Percentiles rank a stretch among this genome's conserved stretches.
phyloP scores from a whole-genome alignment of 2,329 filamentous ascomycete genomes.

The Verticillium alfalfae region DNA sequence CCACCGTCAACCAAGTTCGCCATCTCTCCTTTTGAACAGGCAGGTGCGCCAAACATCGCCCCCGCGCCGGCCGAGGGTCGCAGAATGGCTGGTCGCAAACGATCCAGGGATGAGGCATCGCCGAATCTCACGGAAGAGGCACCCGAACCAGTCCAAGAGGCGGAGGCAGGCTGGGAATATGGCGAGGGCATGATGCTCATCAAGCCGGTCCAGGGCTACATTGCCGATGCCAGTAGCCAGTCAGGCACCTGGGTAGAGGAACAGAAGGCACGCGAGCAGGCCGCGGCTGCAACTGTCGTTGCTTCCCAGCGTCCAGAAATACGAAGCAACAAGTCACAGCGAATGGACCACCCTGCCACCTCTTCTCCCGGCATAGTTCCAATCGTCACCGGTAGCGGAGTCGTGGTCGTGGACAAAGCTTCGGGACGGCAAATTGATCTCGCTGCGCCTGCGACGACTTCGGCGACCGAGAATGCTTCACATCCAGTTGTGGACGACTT shows the following conservation, averaged over 20 bases:
- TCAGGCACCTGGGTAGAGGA: conserved; percentile 71
- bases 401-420: neutral
- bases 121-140: conserved; percentile 59
- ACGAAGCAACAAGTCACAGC: conserved; percentile 63
- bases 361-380: conserved; percentile 7
- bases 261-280: conserved; percentile 46
- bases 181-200: conserved; percentile 70
- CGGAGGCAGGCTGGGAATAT: conserved; percentile 62
- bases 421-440: neutral
- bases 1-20: conserved; percentile 23
- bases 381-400: conserved; percentile 14
- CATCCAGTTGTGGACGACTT: conserved; percentile 77
- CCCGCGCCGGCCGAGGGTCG: conserved; percentile 17
- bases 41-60: neutral
- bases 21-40: conserved; percentile 31
- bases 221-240: conserved; percentile 59
- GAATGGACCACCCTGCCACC: conserved; percentile 36
- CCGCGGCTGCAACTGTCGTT: conserved; percentile 38
- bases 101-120: conserved; percentile 68
- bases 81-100: conserved; percentile 61
- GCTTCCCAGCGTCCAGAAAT: conserved; percentile 48
- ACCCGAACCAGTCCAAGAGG: conserved; percentile 37
- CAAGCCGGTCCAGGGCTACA: conserved; percentile 35
- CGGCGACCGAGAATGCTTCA: conserved; percentile 6
- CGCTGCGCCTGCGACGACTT: neutral